Evolutionary conservation across 768 basidiomycete genomes (phyloP).

Genomic region (Candolleomyces eurysporus): DNA sequence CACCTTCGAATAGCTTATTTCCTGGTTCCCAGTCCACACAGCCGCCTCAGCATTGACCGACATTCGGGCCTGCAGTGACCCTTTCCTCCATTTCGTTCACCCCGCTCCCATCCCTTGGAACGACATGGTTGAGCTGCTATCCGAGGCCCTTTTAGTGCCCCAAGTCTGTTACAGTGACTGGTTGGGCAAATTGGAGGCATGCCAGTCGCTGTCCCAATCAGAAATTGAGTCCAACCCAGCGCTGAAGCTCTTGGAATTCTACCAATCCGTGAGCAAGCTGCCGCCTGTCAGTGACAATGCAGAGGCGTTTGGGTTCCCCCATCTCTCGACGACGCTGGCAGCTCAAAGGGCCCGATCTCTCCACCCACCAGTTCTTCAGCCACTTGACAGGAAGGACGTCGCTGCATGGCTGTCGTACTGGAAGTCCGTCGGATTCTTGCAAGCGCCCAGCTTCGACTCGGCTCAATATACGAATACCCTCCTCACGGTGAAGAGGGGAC

Average conservation of each 20-base stretch:
- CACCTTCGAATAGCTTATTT: constrained; percentile 12
- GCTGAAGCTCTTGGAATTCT: constrained; percentile 27
- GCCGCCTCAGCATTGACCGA: constrained; percentile 28
- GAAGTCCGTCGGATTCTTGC: constrained; percentile 5
- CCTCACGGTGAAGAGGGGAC: not conserved
- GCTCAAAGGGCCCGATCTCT: constrained; percentile 7
- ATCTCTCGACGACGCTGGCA: constrained; percentile 13
- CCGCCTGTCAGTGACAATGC: constrained; percentile 9
- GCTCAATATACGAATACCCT: not conserved
- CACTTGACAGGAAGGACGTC: constrained; percentile 13
- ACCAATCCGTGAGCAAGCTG: constrained; percentile 15
- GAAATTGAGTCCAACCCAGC: constrained; percentile 20
- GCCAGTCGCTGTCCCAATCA: not conserved
- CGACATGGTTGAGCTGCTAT: constrained; percentile 16
- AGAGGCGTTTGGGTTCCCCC: constrained; percentile 21
- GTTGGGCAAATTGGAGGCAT: constrained; percentile 25
- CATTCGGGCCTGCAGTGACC: constrained; percentile 2
- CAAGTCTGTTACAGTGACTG: constrained; percentile 30
- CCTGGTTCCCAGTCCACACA: constrained; percentile 31
- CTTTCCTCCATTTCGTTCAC: constrained; percentile 24
- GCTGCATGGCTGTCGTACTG: constrained; percentile 15
- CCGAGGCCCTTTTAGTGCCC: constrained; percentile 21
- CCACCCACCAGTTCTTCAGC: not conserved
- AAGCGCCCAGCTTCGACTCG: not conserved
- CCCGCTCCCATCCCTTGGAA: constrained; percentile 24